A percentile compares a stretch with the other conserved stretches of the same genome.
Evolutionary conservation across 2,329 filamentous ascomycete genomes (phyloP).

Genomic region (Lasiodiplodia hormozganensis): DNA sequence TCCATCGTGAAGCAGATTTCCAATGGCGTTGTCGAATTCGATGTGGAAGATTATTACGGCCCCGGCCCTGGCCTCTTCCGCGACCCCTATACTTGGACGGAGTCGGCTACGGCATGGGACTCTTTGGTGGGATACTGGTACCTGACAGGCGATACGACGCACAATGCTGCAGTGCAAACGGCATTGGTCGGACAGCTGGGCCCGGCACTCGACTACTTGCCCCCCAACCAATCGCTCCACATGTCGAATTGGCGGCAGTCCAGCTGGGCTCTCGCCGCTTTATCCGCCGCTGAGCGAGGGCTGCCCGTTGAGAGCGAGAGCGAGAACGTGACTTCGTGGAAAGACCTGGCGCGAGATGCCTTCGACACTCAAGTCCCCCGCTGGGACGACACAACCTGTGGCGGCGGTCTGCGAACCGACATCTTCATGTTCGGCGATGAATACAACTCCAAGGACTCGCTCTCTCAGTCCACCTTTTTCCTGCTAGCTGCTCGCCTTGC

Average conservation of each 20-base stretch:
- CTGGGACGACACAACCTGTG: slow-evolving; percentile 73
- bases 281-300: slow-evolving; percentile 72
- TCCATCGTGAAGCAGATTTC: slow-evolving; percentile 4
- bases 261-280: slow-evolving; percentile 73
- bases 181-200: slow-evolving; percentile 53
- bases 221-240: slow-evolving; percentile 34
- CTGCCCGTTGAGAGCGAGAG: slow-evolving; percentile 62
- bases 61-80: slow-evolving; percentile 52
- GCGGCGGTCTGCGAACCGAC: slow-evolving; percentile 81
- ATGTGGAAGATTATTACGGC: slow-evolving; percentile 48
- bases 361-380: slow-evolving; percentile 74
- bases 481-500: slow-evolving; percentile 79
- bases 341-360: slow-evolving; percentile 71
- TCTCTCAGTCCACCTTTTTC: slow-evolving; percentile 84
- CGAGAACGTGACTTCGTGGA: slow-evolving; percentile 63
- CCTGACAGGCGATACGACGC: slow-evolving; percentile 54
- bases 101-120: slow-evolving; percentile 50
- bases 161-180: slow-evolving; percentile 50
- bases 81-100: slow-evolving; percentile 58
- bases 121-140: slow-evolving; percentile 54
- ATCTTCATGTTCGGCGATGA: slow-evolving; percentile 78
- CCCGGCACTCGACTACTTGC: slow-evolving; percentile 52
- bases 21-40: slow-evolving; percentile 5
- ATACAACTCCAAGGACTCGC: slow-evolving; percentile 82
- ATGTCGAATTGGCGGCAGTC: slow-evolving; percentile 72